Evolutionary conservation across 2,329 filamentous ascomycete species (phyloP).

Genomic region (Biscogniauxia mediterranea): DNA sequence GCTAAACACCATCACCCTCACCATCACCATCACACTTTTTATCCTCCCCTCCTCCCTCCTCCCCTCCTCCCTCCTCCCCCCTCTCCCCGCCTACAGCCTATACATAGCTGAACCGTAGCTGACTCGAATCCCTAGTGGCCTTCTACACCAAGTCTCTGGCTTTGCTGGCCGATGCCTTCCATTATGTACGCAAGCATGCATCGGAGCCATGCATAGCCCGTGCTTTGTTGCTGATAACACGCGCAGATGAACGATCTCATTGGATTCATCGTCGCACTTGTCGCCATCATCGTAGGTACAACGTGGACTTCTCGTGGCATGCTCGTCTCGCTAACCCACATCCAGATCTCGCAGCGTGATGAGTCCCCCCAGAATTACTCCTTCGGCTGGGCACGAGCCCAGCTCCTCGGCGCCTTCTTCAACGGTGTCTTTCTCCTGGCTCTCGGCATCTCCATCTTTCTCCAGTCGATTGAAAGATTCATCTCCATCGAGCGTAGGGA

Average conservation of each 20-base stretch:
- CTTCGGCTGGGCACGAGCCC: slow-evolving; percentile 75
- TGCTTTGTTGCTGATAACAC: slow-evolving; percentile 1
- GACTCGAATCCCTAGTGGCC: slow-evolving; percentile 24
- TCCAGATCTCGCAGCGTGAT: slow-evolving; percentile 55
- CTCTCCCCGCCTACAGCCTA: not conserved
- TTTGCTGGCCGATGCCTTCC: slow-evolving; percentile 74
- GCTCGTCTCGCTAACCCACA: slow-evolving; percentile 13
- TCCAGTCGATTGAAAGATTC: slow-evolving; percentile 73
- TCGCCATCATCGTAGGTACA: slow-evolving; percentile 57
- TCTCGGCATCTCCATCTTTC: slow-evolving; percentile 67
- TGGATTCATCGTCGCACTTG: slow-evolving; percentile 64
- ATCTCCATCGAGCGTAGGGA: slow-evolving; percentile 51
- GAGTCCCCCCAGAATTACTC: slow-evolving; percentile 59
- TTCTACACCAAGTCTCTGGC: slow-evolving; percentile 65
- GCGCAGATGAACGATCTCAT: slow-evolving; percentile 63
- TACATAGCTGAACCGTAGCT: slow-evolving; percentile 2
- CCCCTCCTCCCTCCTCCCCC: not conserved
- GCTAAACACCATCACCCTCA: slow-evolving; percentile 8
- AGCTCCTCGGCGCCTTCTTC: slow-evolving; percentile 75
- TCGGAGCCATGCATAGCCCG: not conserved
- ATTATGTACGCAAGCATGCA: slow-evolving; percentile 56
- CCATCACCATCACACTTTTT: no score
- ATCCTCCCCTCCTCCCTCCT: no score
- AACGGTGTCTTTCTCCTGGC: slow-evolving; percentile 74
- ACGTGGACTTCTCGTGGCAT: not conserved